Base-by-base conservation (phyloP, 768 basidiomycete species). In the Arthromyces matolae region DNA sequence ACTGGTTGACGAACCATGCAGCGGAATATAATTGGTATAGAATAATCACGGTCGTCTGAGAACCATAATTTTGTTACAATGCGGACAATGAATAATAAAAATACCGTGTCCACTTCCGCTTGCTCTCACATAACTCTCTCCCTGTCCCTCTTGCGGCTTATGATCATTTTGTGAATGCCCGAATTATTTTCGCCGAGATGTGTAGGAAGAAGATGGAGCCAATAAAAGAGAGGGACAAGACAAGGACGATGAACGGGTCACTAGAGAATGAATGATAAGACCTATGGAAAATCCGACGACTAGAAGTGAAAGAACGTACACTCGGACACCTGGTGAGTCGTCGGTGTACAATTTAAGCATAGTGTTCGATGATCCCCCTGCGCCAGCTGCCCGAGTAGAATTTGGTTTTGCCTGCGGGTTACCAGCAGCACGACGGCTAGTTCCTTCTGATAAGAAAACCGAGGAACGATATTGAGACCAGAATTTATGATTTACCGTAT, bases 341-440 rank as follows among this genome's bases (percentile, higher is more conserved):
- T 97, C 95, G 31, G 96, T 98, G 81, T 98, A 98, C 4, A 99
- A 78, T 72, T 91, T 93, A 62, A 99, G 81, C 96, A 99, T 98
- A 48, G 96, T 99, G 73, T 92, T 95, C 49, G 87, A 91, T 29
- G 90, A 93, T 45, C 96, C 96, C 45, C 96, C 96, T 49, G 93
- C 93, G 33, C 95, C 93, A 22, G 94, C 93, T 32, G 93, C 85
- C 49, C 94, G 86, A 24, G 85, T 67, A 1, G 92, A 94, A 64
- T 93, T 93, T 20, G 93, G 92, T 66, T 78, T 83, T 39, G 84
- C 84, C 54, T 84, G 83, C 22, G 69, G 59, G 34, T 64, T 60
- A 47, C 77, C 80, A 51, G 79, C 77, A 55, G 89, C 88, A 57
- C 90, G 78, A 66, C 89, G 84, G 58, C 89, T 92, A 49, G 2